Percentiles rank a stretch among this genome's conserved stretches.
These are phyloP conservation scores for Leishmania lainsoni DNA, from an alignment of 208 protist species.

Conservation along the genomic window DNA sequence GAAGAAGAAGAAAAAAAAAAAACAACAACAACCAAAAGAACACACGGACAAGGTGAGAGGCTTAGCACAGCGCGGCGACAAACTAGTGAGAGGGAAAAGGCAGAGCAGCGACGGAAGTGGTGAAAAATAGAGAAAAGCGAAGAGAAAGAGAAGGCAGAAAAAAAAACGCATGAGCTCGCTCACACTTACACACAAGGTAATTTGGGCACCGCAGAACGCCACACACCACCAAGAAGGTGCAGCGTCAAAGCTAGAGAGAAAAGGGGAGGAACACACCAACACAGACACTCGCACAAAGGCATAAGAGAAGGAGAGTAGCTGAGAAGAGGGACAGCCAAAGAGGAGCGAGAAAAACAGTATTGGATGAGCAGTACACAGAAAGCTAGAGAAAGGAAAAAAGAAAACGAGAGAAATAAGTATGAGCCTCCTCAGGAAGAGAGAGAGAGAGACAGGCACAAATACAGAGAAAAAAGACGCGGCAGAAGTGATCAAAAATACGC, in stretches of 20 bases:
- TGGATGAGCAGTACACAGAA: no score
- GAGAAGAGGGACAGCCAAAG: background rate
- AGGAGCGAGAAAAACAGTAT: background rate
- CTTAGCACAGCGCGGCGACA: background rate
- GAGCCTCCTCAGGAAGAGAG: background rate
- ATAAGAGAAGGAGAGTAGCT: conserved; percentile 10
- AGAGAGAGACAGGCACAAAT: background rate
- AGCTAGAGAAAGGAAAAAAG: background rate
- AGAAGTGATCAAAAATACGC: background rate
- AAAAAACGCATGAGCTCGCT: background rate
- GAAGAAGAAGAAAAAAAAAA: background rate
- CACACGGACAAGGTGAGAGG: background rate
- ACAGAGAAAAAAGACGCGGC: background rate
- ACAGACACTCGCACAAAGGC: background rate
- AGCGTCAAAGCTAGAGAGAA: background rate
- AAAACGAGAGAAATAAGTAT: background rate
- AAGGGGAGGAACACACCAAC: conserved; percentile 1
- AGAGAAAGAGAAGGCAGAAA: background rate
- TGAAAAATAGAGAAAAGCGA: background rate
- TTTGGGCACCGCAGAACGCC: background rate
- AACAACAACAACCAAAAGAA: background rate
- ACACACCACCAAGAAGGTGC: background rate
- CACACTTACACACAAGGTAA: background rate
- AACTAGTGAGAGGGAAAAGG: background rate
- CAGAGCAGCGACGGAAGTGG: background rate